A percentile compares a stretch with the other conserved stretches of the same genome.
Evolutionary conservation across 1,284 basidiomycete species (phyloP).

Genomic region (Quambalaria eucalypti): DNA sequence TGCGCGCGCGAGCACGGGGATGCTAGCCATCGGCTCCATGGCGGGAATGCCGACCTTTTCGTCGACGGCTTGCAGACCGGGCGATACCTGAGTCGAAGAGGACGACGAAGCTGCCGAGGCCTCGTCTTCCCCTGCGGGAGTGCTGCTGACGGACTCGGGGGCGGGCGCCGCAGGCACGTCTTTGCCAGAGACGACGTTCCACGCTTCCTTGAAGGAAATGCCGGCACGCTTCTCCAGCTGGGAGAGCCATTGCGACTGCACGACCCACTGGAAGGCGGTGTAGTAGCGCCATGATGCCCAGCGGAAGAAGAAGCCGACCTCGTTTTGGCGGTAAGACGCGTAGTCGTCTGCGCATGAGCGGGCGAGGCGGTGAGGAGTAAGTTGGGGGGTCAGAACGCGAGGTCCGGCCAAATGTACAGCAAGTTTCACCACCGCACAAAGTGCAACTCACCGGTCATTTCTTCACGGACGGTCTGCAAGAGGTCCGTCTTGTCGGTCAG

Average conservation of each 20-base stretch:
- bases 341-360: slow-evolving; percentile 12
- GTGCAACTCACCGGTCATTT: slow-evolving; percentile 56
- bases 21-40: too few species aligned
- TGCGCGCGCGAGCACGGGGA: too few species aligned
- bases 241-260: slow-evolving; percentile 26
- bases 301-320: slow-evolving; percentile 39
- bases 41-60: neutral
- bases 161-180: neutral
- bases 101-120: neutral
- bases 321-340: slow-evolving; percentile 18
- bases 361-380: neutral
- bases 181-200: neutral
- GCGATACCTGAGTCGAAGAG: neutral
- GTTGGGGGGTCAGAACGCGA: neutral
- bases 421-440: neutral
- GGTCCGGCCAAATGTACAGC: slow-evolving; percentile 3
- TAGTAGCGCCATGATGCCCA: slow-evolving; percentile 39
- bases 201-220: slow-evolving; percentile 44
- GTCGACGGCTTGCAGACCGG: neutral
- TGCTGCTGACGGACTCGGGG: neutral
- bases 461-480: slow-evolving; percentile 65
- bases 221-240: slow-evolving; percentile 34
- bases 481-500: slow-evolving; percentile 73
- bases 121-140: neutral
- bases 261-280: slow-evolving; percentile 26